These are phyloP conservation scores for Mrakiaceae sp. DNA, from an alignment of 1,284 basidiomycete genomes.

Conservation along the genomic window DNA sequence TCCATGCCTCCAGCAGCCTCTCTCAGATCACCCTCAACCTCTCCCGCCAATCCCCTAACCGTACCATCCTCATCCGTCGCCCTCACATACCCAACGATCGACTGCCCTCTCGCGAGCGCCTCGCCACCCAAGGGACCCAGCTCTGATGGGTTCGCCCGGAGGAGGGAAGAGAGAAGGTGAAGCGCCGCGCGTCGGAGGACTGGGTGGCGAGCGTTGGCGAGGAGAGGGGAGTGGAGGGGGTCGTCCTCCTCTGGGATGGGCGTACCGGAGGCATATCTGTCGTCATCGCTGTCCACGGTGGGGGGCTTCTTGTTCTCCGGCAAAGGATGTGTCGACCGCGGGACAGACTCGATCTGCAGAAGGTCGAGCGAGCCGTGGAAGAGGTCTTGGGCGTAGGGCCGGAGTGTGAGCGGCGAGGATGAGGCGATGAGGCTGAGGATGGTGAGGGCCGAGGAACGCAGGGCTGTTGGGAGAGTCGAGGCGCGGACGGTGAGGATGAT, in stretches of 20 bases:
- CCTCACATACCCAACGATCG: constrained; percentile 58
- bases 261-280: constrained; percentile 16
- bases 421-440: constrained; percentile 62
- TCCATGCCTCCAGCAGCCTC: too few relatives aligned
- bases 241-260: constrained; percentile 9
- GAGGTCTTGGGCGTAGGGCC: constrained; percentile 53
- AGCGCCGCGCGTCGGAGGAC: constrained; percentile 69
- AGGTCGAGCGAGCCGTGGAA: constrained; percentile 60
- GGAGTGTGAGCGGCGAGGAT: constrained; percentile 50
- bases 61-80: constrained; percentile 60
- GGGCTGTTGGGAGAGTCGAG: constrained; percentile 50
- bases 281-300: constrained; percentile 18
- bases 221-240: neutral
- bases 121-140: constrained; percentile 27
- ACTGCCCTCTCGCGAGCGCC: constrained; percentile 45
- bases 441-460: constrained; percentile 72
- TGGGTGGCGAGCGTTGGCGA: constrained; percentile 51
- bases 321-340: constrained; percentile 21
- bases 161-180: constrained; percentile 46
- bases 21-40: constrained; percentile 35
- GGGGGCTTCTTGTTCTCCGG: constrained; percentile 18
- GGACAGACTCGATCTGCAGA: constrained; percentile 57
- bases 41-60: constrained; percentile 65
- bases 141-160: neutral
- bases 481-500: constrained; percentile 52